These are phyloP conservation scores for Evernia prunastri DNA, from an alignment of 495 filamentous ascomycete species.

Conservation along the genomic window DNA sequence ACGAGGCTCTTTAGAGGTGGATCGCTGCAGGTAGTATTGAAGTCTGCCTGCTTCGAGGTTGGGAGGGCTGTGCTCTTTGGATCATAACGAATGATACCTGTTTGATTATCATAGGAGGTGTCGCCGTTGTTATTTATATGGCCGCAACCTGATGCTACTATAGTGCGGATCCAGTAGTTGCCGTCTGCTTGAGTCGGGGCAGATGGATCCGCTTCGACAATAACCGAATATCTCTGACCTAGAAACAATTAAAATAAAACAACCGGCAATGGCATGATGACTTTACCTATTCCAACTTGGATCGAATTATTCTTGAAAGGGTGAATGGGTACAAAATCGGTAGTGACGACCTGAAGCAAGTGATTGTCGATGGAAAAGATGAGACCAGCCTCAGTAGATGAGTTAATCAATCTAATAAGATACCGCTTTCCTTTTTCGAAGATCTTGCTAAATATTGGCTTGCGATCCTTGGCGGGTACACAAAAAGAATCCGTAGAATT, in stretches of 20 bases:
- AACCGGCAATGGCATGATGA: conserved; percentile 28
- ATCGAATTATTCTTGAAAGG: conserved; percentile 43
- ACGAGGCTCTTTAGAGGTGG: conserved; percentile 30
- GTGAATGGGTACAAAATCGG: conserved; percentile 44
- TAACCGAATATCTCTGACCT: conserved; percentile 63
- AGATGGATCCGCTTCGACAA: conserved; percentile 52
- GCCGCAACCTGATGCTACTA: conserved; percentile 18
- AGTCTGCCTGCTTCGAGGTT: conserved; percentile 20
- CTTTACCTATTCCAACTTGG: conserved; percentile 46
- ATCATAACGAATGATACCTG: conserved; percentile 33
- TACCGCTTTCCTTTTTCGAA: conserved; percentile 43
- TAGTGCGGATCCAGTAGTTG: conserved; percentile 61
- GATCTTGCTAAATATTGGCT: conserved; percentile 18
- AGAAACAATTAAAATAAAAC: conserved; percentile 8
- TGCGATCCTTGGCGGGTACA: conserved; percentile 4
- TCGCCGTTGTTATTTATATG: no score
- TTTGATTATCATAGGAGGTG: conserved; percentile 9
- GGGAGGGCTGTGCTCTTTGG: conserved; percentile 22
- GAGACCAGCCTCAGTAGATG: conserved; percentile 42
- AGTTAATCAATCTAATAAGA: conserved; percentile 40
- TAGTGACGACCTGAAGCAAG: conserved; percentile 40
- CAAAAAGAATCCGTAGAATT: background rate
- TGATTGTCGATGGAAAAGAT: conserved; percentile 47
- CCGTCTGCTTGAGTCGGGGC: conserved; percentile 23
- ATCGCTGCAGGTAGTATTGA: conserved; percentile 25